A percentile compares a stretch with the other conserved stretches of the same genome.
Conservation (phyloP, 352 stramenopile species). For the Pythium aquatile region DNA sequence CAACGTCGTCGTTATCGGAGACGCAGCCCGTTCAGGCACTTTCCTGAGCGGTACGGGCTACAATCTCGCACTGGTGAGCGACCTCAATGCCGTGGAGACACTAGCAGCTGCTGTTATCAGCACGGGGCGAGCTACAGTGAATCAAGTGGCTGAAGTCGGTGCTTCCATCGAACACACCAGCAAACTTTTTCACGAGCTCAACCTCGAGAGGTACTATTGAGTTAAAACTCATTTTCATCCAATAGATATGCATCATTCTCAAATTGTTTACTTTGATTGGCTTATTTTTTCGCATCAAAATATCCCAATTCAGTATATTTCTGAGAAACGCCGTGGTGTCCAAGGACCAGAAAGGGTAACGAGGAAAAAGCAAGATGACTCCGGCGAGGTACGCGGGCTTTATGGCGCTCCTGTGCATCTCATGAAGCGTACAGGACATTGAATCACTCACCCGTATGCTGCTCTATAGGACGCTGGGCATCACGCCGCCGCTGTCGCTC, state of each 20-base stretch:
- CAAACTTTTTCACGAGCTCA: slow-evolving; percentile 29
- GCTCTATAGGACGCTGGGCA: slow-evolving; percentile 25
- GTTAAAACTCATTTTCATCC: background rate
- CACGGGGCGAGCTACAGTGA: slow-evolving; percentile 1
- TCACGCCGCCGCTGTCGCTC: slow-evolving; percentile 75
- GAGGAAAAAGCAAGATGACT: slow-evolving; percentile 11
- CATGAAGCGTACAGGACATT: background rate
- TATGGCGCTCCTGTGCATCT: background rate
- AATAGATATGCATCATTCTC: background rate
- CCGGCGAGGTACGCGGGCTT: slow-evolving; percentile 14
- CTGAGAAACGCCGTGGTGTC: slow-evolving; percentile 2
- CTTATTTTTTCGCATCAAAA: background rate
- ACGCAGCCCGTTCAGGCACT: slow-evolving; percentile 27
- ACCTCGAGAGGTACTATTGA: slow-evolving; percentile 26
- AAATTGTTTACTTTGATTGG: slow-evolving; percentile 1
- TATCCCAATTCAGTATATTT: background rate
- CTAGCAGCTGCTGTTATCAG: slow-evolving; percentile 9
- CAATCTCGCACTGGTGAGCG: slow-evolving; percentile 28
- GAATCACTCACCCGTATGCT: background rate
- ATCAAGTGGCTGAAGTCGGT: slow-evolving; percentile 7
- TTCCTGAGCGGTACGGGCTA: slow-evolving; percentile 32
- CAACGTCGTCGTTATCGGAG: slow-evolving; percentile 28
- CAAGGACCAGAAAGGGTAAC: background rate
- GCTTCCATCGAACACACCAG: slow-evolving; percentile 22
- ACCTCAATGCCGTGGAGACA: slow-evolving; percentile 24